Evolutionary conservation across 164 flowering plant species (phyloP).

Genomic region (Malania oleifera): DNA sequence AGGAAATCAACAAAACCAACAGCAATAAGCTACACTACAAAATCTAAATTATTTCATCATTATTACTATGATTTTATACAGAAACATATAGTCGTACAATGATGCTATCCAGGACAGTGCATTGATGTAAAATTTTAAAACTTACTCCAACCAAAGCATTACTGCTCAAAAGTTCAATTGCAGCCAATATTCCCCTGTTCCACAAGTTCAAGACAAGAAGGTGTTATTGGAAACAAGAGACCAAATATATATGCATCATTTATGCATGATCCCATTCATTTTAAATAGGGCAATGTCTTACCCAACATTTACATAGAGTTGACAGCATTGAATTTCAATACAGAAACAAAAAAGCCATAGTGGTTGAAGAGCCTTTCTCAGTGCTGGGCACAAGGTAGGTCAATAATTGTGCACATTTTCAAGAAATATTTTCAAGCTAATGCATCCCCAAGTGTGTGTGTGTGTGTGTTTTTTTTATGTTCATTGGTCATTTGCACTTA

Average conservation of each 20-base stretch:
- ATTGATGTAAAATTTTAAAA: neutral
- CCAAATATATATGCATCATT: neutral
- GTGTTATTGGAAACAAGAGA: slow-evolving; percentile 4
- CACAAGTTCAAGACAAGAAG: slow-evolving; percentile 8
- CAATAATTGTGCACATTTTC: too few relatives aligned
- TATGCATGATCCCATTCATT: neutral
- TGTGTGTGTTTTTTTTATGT: too few relatives aligned
- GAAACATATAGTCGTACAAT: neutral
- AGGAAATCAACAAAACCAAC: neutral
- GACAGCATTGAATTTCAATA: too few relatives aligned
- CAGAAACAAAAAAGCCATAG: too few relatives aligned
- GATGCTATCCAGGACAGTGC: neutral
- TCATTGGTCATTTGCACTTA: too few relatives aligned
- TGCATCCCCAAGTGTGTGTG: too few relatives aligned
- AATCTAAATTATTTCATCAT: too few relatives aligned
- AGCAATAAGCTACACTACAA: neutral
- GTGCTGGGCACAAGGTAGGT: too few relatives aligned
- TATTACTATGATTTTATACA: neutral
- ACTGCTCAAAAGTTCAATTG: slow-evolving; percentile 40
- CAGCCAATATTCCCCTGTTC: slow-evolving; percentile 63
- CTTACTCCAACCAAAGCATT: slow-evolving; percentile 58
- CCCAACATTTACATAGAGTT: too few relatives aligned
- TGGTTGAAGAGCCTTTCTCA: too few relatives aligned
- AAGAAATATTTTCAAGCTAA: too few relatives aligned
- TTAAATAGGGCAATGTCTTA: neutral